Evolutionary conservation across 169 alveolate genomes (phyloP).

Genomic region (Plasmodium gallinaceum): DNA sequence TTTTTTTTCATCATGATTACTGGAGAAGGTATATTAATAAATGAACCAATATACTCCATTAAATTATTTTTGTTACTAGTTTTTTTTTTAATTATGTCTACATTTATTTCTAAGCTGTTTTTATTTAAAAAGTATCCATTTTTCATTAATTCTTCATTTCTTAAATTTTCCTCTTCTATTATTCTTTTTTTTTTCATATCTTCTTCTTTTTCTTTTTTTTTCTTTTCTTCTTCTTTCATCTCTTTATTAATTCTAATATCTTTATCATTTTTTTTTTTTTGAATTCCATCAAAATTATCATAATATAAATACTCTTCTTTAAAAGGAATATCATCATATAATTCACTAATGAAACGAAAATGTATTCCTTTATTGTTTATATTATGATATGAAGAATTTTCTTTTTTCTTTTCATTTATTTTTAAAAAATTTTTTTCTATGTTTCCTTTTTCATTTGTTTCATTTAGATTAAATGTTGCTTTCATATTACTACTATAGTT

Average conservation of each 20-base stretch:
- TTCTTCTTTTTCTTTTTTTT: constrained; percentile 51
- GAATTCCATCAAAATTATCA: constrained; percentile 30
- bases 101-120: constrained; percentile 52
- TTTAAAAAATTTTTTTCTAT: background rate
- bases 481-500: too few relatives aligned
- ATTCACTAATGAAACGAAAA: background rate
- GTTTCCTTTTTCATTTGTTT: too few relatives aligned
- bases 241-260: constrained; percentile 10
- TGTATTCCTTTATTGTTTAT: constrained; percentile 4
- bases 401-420: background rate
- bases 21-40: constrained; percentile 52
- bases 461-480: too few relatives aligned
- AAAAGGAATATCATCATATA: constrained; percentile 30
- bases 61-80: constrained; percentile 31
- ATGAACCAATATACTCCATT: constrained; percentile 61
- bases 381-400: background rate
- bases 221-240: constrained; percentile 26
- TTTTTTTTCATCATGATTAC: constrained; percentile 50
- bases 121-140: constrained; percentile 45
- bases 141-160: constrained; percentile 49
- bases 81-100: constrained; percentile 51
- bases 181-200: constrained; percentile 46
- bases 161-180: constrained; percentile 46
- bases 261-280: constrained; percentile 5
- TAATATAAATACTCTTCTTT: constrained; percentile 66